Evolutionary conservation across 169 alveolate genomes (phyloP), one percentile per base, ranked within the genome.

Genomic region (Eimeria brunetti): DNA sequence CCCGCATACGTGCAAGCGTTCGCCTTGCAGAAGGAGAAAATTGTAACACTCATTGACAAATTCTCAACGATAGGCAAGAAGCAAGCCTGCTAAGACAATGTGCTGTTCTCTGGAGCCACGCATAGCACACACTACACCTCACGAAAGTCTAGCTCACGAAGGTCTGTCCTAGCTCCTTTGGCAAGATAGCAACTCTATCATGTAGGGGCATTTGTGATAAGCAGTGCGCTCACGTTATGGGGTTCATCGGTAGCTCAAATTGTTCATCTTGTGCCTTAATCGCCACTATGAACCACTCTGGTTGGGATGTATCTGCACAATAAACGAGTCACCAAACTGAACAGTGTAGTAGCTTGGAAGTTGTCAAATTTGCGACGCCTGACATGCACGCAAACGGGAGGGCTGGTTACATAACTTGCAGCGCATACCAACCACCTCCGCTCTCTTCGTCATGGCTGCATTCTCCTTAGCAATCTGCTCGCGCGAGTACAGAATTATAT

Each of bases 201-300:
- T 12, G 6, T 38, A 73, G 27, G 2, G 86, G 46, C 49, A 30
- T 11, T 78, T 24, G 46, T 11, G 49, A 24, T 46, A n/a, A n/a
- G 33, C 38, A 53, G 58, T 53, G 30, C 16, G 24, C 94, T 73
- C 30, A 94, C 96, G 99, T 99, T 12, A 99, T 99, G 14, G 99
- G 99, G 38, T 98, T 97, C 99, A 99, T 99, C 12, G 99, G 99
- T 22, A 98, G 94, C 97, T 99, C 99, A 94, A 93, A 96, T 60
- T 97, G 96, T 44, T 97, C 98, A 96, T 98, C 98, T 95, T 98
- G 97, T 62, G 99, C 97, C 93, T 99, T 99, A 53, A 98, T 97
- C 22, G 99, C 96, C 30, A 98, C 98, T 33, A 99, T 97, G 49
- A 98, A 99, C 98, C 98, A 99, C 94, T 97, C 99, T 73, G 98